These are phyloP conservation scores for Pestalotiopsis sp. DNA, from an alignment of 2,329 filamentous ascomycete genomes.

Conservation along the genomic window DNA sequence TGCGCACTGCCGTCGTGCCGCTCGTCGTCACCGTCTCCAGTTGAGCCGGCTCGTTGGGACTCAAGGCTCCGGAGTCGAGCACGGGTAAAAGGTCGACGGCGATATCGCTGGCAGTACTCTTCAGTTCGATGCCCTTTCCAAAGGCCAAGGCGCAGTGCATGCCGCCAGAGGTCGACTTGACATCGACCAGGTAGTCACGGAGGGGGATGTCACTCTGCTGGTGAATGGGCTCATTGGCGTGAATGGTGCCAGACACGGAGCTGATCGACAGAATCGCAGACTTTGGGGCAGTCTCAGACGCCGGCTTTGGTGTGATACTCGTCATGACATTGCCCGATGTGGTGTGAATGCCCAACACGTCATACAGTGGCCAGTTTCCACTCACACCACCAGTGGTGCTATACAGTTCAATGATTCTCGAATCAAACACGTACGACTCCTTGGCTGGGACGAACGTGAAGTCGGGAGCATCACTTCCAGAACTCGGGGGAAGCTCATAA, in stretches of 20 bases:
- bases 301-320: constrained; percentile 43
- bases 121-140: constrained; percentile 35
- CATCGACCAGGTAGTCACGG: constrained; percentile 48
- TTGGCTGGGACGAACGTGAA: constrained; percentile 29
- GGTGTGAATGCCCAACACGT: constrained; percentile 47
- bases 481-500: constrained; percentile 19
- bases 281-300: constrained; percentile 33
- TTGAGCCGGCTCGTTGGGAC: constrained; percentile 21
- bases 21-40: constrained; percentile 48
- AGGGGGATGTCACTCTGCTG: constrained; percentile 36
- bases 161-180: constrained; percentile 47
- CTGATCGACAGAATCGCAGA: constrained; percentile 43
- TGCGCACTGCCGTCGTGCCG: constrained; percentile 38
- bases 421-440: constrained; percentile 43
- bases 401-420: constrained; percentile 42
- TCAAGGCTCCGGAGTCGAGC: constrained; percentile 30
- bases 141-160: constrained; percentile 45
- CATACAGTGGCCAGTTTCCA: constrained; percentile 55
- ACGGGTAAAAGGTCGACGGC: constrained; percentile 46
- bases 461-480: constrained; percentile 11
- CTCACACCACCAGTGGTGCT: constrained; percentile 46
- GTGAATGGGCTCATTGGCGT: constrained; percentile 43
- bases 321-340: constrained; percentile 45
- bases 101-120: constrained; percentile 44
- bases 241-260: constrained; percentile 46